A percentile compares a stretch with the other conserved stretches of the same genome.
Conservation (phyloP, 495 filamentous ascomycete genomes). For the Penicillium waksmanii region DNA sequence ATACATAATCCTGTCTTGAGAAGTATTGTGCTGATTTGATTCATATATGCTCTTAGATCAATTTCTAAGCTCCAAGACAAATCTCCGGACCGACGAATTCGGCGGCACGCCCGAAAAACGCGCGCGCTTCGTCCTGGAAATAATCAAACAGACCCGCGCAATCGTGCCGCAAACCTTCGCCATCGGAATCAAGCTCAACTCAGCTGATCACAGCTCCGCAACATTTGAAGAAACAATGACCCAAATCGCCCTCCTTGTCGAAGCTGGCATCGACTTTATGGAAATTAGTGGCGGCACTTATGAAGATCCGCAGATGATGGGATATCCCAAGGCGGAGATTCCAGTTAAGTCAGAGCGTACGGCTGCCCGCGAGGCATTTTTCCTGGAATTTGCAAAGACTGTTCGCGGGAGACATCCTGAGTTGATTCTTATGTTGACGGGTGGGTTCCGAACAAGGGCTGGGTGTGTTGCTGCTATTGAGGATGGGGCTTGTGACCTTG, state of each 20-base stretch:
- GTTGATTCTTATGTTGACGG: conserved; percentile 54
- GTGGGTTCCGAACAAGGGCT: conserved; percentile 58
- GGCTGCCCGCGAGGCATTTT: conserved; percentile 61
- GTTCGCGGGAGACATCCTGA: conserved; percentile 48
- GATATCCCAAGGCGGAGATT: conserved; percentile 15
- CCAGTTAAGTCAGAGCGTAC: conserved; percentile 42
- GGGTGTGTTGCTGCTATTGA: conserved; percentile 58
- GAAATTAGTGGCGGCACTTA: conserved; percentile 64
- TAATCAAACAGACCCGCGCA: conserved; percentile 44
- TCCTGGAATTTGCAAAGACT: conserved; percentile 57
- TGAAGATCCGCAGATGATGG: conserved; percentile 54
- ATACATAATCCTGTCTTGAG: too few relatives aligned
- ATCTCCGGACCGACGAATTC: conserved; percentile 52
- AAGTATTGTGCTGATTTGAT: conserved; percentile 6
- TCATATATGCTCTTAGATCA: conserved; percentile 42
- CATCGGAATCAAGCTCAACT: conserved; percentile 67
- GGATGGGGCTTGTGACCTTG: conserved; percentile 58
- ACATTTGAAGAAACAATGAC: conserved; percentile 53
- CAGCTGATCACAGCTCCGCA: conserved; percentile 54
- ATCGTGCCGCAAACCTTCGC: conserved; percentile 52
- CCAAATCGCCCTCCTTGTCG: conserved; percentile 55
- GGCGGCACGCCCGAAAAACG: conserved; percentile 51
- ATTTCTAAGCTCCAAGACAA: conserved; percentile 46
- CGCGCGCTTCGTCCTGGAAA: conserved; percentile 51
- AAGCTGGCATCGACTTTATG: conserved; percentile 63